Conservation (phyloP, 441 rosid genomes). For the Populus trichocarpa region DNA sequence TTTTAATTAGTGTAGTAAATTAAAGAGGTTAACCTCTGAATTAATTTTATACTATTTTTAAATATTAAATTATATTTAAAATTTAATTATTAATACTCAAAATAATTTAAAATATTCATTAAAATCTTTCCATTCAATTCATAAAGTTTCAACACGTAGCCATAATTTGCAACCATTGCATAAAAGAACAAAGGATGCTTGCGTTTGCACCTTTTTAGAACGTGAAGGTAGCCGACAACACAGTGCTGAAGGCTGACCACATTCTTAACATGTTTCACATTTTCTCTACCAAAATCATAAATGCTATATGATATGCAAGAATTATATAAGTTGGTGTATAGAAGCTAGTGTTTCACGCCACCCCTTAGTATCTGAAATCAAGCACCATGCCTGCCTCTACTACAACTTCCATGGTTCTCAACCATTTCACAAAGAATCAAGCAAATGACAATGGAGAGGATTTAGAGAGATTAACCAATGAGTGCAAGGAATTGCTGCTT, state of each 20-base stretch:
- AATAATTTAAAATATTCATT: no score
- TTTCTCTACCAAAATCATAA: background rate
- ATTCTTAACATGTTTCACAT: background rate
- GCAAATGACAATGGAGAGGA: conserved; percentile 12
- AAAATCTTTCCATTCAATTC: no score
- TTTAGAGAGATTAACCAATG: conserved; percentile 35
- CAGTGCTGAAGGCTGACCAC: background rate
- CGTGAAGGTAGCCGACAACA: background rate
- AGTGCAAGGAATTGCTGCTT: conserved; percentile 46
- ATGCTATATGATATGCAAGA: background rate
- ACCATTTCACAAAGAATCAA: conserved; percentile 1
- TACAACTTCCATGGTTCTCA: background rate
- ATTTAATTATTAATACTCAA: no score
- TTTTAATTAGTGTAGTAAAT: background rate
- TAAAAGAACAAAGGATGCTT: no score
- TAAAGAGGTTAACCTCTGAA: no score
- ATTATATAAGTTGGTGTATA: background rate
- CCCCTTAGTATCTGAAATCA: background rate
- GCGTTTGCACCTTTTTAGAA: no score
- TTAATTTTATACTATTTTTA: no score
- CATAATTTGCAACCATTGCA: no score
- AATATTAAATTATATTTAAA: no score
- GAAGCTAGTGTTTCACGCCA: background rate
- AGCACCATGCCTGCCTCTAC: background rate
- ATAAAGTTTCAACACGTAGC: no score